Base-by-base conservation (phyloP, 345 rosid species). In the Syzygium jambos region DNA sequence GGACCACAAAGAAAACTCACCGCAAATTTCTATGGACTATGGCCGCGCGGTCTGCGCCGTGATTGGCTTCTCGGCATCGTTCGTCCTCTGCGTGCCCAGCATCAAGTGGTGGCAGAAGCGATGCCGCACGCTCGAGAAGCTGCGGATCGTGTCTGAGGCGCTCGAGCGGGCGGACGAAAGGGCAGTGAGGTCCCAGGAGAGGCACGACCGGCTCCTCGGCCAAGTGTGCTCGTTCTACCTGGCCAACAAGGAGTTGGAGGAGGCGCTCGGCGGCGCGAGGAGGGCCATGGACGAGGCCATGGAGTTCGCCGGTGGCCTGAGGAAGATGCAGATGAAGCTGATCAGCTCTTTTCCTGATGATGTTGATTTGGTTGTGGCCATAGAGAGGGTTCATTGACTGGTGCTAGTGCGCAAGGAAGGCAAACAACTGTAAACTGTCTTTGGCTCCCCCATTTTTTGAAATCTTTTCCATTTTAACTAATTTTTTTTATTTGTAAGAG, bases 151-250 rank as follows among this genome's bases (percentile, higher is more conserved):
- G 82, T 91, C 88, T 10, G 94, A 93, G 77, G 95, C 95, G 46
- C 84, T 94, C 87, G 93, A 88, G 59, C 56, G 51, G 5, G 98
- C 95, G 1, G 96, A 94, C 85, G 93, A 93, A 84, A 94, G 93
- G 46, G 88, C 85, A 14, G 2, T 12, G n/a, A 94, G 92, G 88
- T 90, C 86, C 52, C 93, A 92, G 85, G 95, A 95, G 87, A 91
- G 96, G 85, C 96, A 94, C 30, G 95, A 94, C 84, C 88, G 85
- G n/a, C 88, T 95, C 27, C 92, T 93, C 2, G 88, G 57, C 68
- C 93, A 91, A 80, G 86, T 93, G 51, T 90, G 90, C 87, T 90
- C 93, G 11, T 91, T 90, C 84, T 95, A 93, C 63, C 52, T 95
- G 87, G 89, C 90, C 84, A 91, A 93, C 90, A 85, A 87, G 4